Base-by-base conservation (phyloP, 176 grass and related monocot genomes). In the Melocanna baccifera region DNA sequence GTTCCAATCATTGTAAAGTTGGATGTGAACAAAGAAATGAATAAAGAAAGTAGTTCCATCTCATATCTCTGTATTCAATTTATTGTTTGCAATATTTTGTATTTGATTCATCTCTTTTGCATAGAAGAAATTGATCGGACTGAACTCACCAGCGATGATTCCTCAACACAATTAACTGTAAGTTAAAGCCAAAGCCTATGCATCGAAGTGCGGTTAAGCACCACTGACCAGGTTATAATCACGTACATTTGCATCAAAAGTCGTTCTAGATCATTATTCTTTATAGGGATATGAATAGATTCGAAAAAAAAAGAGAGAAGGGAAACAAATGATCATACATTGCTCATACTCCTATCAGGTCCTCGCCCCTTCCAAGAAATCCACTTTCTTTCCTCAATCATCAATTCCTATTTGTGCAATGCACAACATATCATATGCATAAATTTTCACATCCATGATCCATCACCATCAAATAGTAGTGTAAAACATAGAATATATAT, bases 151-250 rank as follows among this genome's bases (percentile, higher is more conserved):
- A n/a, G n/a, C n/a, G n/a, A n/a, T n/a, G n/a, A n/a, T n/a, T n/a
- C n/a, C n/a, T n/a, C n/a, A n/a, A n/a, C n/a, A n/a, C 9, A 63
- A 62, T 63, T 78, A 47, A 26, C 76, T 19, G 53, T 45, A 28
- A 32, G 65, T 77, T 77, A 45, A 88, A 88, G 73, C 30, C 81
- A 90, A 85, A 90, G 69, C 61, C 25, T 84, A 30, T 30, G 41
- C 73, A 88, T 71, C 63, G 76, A 73, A 76, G 83, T 82, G 85
- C 39, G 68, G 69, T 86, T 92, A 90, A 83, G 85, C 62, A n/a
- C 65, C 75, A 81, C 92, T 85, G 85, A 92, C 84, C 72, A 75
- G 78, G 74, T 92, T 78, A 87, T 89, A 71, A 83, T 86, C 78
- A 64, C 43, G 53, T 64, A 81, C 46, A 80, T 81, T 84, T 85